Evolutionary conservation across 257 asterid genomes (phyloP), one percentile per base, ranked within the genome.

Genomic region (Nicotiana undulata): DNA sequence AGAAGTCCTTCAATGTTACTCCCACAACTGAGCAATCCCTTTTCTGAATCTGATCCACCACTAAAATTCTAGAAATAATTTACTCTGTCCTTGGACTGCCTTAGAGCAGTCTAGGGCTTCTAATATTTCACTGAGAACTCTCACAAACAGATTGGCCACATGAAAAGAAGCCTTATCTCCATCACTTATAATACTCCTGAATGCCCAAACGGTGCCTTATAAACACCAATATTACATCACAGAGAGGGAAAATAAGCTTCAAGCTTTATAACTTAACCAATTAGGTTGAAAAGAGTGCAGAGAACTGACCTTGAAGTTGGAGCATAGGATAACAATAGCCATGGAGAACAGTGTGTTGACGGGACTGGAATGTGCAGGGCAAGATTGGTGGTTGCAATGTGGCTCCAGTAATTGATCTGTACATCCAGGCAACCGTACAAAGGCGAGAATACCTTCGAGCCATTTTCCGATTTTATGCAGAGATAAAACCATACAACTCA

Each of bases 281-380:
- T 46, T 46, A 46, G 63, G 29, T 63, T 37, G 10, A 56, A 22
- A 44, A 24, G 46, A 11, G 7, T 16, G 18, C 63, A 5, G 59
- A 20, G 2, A 18, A 20, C 84, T 26, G 11, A 89, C 94, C 93
- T 86, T 86, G 91, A 59, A 72, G 16, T 65, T 85, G 85, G 1
- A 70, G 80, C 22, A 72, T 9, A 34, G 88, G 85, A 52, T 44
- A 49, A 17, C 17, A 31, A 66, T 63, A 84, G 24, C 84, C 68
- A 75, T 0, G 79, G 44, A 32, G 60, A 46, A 72, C 22, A 24
- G 78, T 49, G 61, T 15, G 61, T 26, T 15, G 61, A 24, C 16
- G 44, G 6, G 44, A 74, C 24, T 74, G 63, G 78, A 72, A 24
- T 72, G 40, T 46, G 40, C 24, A 3, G 61, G 61, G 17, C 51